Base-by-base conservation (phyloP, 2,329 filamentous ascomycete species). In the Penicillium sp. region DNA sequence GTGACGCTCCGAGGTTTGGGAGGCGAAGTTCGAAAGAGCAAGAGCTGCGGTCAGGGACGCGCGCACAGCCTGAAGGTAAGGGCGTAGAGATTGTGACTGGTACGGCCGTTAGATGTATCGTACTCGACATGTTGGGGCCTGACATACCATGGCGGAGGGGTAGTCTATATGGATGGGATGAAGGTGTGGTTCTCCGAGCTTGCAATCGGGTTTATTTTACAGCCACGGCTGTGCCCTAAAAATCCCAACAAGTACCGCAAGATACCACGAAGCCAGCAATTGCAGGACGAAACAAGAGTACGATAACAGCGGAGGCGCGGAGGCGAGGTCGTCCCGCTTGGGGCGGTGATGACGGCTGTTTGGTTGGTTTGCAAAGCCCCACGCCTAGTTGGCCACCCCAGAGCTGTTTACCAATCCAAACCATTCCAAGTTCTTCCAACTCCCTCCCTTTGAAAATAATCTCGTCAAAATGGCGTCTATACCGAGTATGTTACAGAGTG, bases 1-100 rank as follows among this genome's bases (percentile, higher is more conserved):
- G 76, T 56, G 93, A 61, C 93, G 80, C 77, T 98, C 94, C 45
- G 90, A 88, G 37, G 87, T 89, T 74, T 98, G 93, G 40, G 91
- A 97, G 54, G 93, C 91, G 72, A 98, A 98, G 79, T 98, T 94
- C 70, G 89, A 91, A 49, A 95, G 81, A 49, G 89, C 91, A 59
- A 98, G 84, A 57, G 93, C 91, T 56, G 91, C 89, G 32, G 90
- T 97, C 65, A 98, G 80, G 65, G 88, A 95, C 67, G 87, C 90
- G 63, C 93, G 88, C 63, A 97, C 93, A 72, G 88, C 91, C 93
- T 84, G 63, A 32, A 59, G 50, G 34, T 58, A 58, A 23, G 56
- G 56, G 29, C 56, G 55, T 18, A 58, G 46, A 28, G 55, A 57
- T 57, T 58, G 54, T 46, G 55, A 57, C 43, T 49, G 18, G 39